Base-by-base conservation (phyloP, 441 rosid species). In the Eruca vesicaria region DNA sequence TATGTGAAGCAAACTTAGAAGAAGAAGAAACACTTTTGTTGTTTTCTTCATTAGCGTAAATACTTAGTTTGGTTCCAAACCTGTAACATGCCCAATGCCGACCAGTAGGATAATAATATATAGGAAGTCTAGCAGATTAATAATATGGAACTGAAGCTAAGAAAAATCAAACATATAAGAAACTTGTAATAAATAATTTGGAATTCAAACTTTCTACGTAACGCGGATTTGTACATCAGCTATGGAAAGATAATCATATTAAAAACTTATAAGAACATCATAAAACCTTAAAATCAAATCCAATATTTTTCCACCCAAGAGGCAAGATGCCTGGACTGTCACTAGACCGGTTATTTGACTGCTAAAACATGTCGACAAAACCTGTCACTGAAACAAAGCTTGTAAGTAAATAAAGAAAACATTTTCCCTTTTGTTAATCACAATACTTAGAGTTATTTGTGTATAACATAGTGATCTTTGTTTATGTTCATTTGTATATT, bases 21-120 rank as follows among this genome's bases (percentile, higher is more conserved):
- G 62, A 48, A 75, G 62, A 48, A 75, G 7, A 32, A 74, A 66
- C 43, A 26, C 19, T 66, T 57, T 4, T 66, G 28, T 66, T 73
- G 5, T 38, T 72, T 63, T 66, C 59, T 57, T 66, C 72, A 66
- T 73, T 20, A 4, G 29, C 18, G 12, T 45, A 45, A n/a, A 7
- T 20, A 12, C 32, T 43, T 45, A 14, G 31, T 23, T 23, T 56
- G 9, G 32, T 56, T 55, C 58, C 58, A 4, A 18, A 50, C 23
- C 28, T 53, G 58, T 53, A 53, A 56, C 32, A 56, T 21, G 21
- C 23, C 20, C 16, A 14, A 43, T 16, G 29, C 26, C 29, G 8
- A 21, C 60, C 15, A 55, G 15, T 21, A 21, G 8, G 16, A 23
- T 56, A 20, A 4, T 31, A 4, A 11, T 56, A 20, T 52, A 50